phyloP scores from a whole-genome alignment of 1,139 yeast species.

The Candida sp. region DNA sequence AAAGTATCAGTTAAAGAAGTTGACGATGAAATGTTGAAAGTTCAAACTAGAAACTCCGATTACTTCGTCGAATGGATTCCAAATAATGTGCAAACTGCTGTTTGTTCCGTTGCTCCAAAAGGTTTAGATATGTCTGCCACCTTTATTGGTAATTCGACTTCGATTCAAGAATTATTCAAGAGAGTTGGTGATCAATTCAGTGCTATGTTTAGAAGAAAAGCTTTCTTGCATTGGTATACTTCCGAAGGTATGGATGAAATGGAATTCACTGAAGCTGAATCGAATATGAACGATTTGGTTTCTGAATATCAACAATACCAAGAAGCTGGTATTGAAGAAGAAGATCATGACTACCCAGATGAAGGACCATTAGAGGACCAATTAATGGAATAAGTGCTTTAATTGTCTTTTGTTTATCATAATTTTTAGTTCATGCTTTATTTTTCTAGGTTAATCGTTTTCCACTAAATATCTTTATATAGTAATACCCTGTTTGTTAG shows the following conservation, averaged over 20 bases:
- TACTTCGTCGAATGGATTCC: constrained; percentile 97
- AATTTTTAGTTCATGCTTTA: constrained; percentile 5
- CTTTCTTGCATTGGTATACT: constrained; percentile 95
- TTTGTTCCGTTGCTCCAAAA: constrained; percentile 86
- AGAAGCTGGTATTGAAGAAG: constrained; percentile 76
- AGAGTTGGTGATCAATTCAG: constrained; percentile 88
- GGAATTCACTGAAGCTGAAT: constrained; percentile 88
- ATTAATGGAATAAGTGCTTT: constrained; percentile 27
- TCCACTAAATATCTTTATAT: constrained; percentile 1
- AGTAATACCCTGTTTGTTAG: constrained; percentile 5
- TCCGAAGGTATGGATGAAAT: constrained; percentile 95
- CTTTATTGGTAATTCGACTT: constrained; percentile 87
- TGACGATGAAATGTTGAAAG: constrained; percentile 87
- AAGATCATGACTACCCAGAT: constrained; percentile 64
- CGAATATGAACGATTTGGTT: constrained; percentile 82
- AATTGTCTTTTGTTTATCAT: constrained; percentile 4
- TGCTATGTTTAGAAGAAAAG: constrained; percentile 91
- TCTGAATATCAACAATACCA: constrained; percentile 92
- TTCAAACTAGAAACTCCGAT: constrained; percentile 76
- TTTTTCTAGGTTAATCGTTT: constrained; percentile 5
- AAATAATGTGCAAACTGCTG: constrained; percentile 91
- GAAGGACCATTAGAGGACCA: constrained; percentile 60
- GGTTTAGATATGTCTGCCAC: constrained; percentile 89
- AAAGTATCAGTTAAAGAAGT: constrained; percentile 89
- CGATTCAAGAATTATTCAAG: constrained; percentile 86